phyloP scores from a whole-genome alignment of 2,329 filamentous ascomycete genomes.

The Exophiala oligosperma region DNA sequence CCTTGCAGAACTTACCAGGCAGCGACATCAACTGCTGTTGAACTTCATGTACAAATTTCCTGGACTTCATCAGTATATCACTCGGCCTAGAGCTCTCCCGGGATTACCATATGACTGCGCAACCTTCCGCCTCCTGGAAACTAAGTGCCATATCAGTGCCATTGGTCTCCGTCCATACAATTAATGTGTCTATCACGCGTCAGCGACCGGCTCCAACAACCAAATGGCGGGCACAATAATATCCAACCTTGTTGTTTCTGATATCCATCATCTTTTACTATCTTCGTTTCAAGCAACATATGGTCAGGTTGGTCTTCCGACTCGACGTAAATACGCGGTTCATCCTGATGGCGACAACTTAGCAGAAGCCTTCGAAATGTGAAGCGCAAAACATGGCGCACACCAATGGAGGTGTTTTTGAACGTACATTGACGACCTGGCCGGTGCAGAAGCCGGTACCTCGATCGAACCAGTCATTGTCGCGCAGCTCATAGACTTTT shows the following conservation, averaged over 20 bases:
- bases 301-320: conserved; percentile 89
- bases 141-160: conserved; percentile 96
- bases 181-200: conserved; percentile 74
- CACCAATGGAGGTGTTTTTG: background rate
- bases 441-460: conserved; percentile 95
- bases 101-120: conserved; percentile 81
- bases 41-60: conserved; percentile 87
- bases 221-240: conserved; percentile 1
- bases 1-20: conserved; percentile 39
- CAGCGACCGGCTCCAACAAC: conserved; percentile 27
- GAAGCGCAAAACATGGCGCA: background rate
- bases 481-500: conserved; percentile 97
- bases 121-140: conserved; percentile 96
- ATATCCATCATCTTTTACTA: conserved; percentile 91
- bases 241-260: conserved; percentile 89
- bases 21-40: conserved; percentile 72
- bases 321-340: conserved; percentile 84
- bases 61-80: conserved; percentile 39
- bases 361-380: conserved; percentile 7
- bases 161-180: conserved; percentile 94
- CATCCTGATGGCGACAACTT: conserved; percentile 55
- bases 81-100: conserved; percentile 1
- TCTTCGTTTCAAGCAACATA: conserved; percentile 82
- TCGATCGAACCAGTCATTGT: conserved; percentile 98
- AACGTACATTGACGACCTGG: conserved; percentile 68